Conservation (phyloP, 768 basidiomycete genomes). For the Rhodotorula babjevae region DNA sequence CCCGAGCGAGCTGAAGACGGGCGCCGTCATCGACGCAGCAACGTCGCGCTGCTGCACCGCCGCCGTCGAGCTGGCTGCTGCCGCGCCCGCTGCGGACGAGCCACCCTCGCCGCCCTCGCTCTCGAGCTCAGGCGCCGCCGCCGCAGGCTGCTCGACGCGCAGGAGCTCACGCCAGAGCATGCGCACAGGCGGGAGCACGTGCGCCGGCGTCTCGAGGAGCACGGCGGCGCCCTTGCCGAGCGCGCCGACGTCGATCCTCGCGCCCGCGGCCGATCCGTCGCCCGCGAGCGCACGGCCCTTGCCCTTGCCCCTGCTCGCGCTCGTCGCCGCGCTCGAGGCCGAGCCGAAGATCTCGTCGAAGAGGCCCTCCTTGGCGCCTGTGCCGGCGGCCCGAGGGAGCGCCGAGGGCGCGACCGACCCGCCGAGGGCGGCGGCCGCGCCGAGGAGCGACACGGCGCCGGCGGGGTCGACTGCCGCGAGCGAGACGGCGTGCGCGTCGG, state of each 20-base stretch:
- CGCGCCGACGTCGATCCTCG: too few species aligned
- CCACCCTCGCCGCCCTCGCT: too few species aligned
- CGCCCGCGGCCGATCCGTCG: neutral
- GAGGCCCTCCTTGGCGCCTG: conserved; percentile 10
- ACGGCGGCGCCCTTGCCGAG: neutral
- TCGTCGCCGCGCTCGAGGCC: neutral
- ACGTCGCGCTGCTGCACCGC: too few species aligned
- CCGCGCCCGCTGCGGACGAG: too few species aligned
- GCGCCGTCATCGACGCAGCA: neutral
- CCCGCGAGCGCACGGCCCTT: conserved; percentile 1
- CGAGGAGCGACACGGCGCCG: conserved; percentile 65
- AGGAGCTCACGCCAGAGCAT: conserved; percentile 30
- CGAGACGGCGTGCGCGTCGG: conserved; percentile 48
- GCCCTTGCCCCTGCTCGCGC: neutral
- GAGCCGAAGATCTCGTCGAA: conserved; percentile 42
- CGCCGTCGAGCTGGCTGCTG: neutral
- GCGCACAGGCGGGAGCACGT: conserved; percentile 27
- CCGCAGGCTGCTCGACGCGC: neutral
- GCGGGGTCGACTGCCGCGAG: conserved; percentile 66
- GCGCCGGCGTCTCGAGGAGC: conserved; percentile 29
- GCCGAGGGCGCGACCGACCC: conserved; percentile 3
- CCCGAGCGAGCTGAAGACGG: neutral
- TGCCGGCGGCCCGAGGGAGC: conserved; percentile 14
- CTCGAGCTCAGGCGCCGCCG: neutral
- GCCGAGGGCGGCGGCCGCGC: conserved; percentile 52